A percentile compares a stretch with the other conserved stretches of the same genome.
Evolutionary conservation across 345 rosid species (phyloP).

Genomic region (Mallotus nudiflorus): DNA sequence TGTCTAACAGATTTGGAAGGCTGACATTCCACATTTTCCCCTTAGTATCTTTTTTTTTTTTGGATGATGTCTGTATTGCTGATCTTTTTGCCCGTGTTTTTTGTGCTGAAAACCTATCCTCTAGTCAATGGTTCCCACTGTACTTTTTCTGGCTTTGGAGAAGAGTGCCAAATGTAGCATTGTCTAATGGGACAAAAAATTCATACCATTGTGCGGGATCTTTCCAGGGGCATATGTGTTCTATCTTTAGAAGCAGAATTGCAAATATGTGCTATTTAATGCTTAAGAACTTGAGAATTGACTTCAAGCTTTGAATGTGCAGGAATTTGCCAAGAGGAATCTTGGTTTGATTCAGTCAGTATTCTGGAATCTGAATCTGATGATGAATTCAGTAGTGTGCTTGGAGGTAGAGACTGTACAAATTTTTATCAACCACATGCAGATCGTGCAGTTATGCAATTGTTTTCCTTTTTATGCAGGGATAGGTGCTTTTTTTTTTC

Average conservation of each 20-base stretch:
- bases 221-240: no score
- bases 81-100: no score
- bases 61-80: not conserved
- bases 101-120: no score
- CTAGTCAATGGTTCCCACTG: not conserved
- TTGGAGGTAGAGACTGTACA: slow-evolving; percentile 52
- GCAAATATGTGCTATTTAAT: not conserved
- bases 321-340: slow-evolving; percentile 64
- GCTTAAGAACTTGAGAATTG: slow-evolving; percentile 12
- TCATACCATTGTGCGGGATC: no score
- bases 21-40: not conserved
- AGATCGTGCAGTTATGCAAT: not conserved
- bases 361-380: slow-evolving; percentile 86
- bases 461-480: not conserved
- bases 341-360: slow-evolving; percentile 78
- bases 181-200: no score
- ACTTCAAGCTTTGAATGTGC: slow-evolving; percentile 20
- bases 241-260: not conserved
- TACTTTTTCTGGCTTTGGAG: no score
- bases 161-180: no score
- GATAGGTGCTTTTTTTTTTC: no score
- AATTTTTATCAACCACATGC: not conserved
- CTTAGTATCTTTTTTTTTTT: not conserved
- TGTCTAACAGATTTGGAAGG: not conserved
- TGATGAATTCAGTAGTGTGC: slow-evolving; percentile 72